These are phyloP conservation scores for Favolaschia claudopus DNA, from an alignment of 768 basidiomycete genomes.

Conservation along the genomic window DNA sequence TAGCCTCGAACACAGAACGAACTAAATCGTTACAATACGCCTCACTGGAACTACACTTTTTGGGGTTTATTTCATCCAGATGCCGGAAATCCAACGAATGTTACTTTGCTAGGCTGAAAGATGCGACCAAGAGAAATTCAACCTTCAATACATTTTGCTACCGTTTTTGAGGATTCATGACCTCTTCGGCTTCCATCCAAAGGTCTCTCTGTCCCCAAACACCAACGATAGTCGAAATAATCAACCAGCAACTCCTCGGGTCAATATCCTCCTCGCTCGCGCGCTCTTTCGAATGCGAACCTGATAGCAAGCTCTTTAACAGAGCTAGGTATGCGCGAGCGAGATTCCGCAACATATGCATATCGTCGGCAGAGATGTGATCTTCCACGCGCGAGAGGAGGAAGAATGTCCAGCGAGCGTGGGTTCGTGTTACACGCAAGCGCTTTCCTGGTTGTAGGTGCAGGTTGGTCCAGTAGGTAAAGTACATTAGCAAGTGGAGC, in stretches of 20 bases:
- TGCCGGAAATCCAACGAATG: no score
- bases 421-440: slow-evolving; percentile 57
- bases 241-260: slow-evolving; percentile 66
- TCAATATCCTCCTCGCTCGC: slow-evolving; percentile 12
- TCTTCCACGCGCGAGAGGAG: slow-evolving; percentile 76
- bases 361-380: slow-evolving; percentile 76
- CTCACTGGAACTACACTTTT: no score
- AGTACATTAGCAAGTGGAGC: slow-evolving; percentile 84
- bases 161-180: slow-evolving; percentile 38
- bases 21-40: no score
- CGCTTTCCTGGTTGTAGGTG: slow-evolving; percentile 53
- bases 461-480: slow-evolving; percentile 79
- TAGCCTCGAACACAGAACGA: no score
- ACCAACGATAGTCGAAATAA: slow-evolving; percentile 67
- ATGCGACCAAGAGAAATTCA: slow-evolving; percentile 20
- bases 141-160: neutral
- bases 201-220: slow-evolving; percentile 84
- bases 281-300: slow-evolving; percentile 28
- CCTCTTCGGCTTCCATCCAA: slow-evolving; percentile 78
- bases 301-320: slow-evolving; percentile 49
- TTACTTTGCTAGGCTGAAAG: no score
- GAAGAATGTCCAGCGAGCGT: slow-evolving; percentile 82
- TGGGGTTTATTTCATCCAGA: no score
- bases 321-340: slow-evolving; percentile 73
- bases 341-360: slow-evolving; percentile 76